Base-by-base conservation (phyloP, 768 basidiomycete species). In the Melanogaster broomeanus region DNA sequence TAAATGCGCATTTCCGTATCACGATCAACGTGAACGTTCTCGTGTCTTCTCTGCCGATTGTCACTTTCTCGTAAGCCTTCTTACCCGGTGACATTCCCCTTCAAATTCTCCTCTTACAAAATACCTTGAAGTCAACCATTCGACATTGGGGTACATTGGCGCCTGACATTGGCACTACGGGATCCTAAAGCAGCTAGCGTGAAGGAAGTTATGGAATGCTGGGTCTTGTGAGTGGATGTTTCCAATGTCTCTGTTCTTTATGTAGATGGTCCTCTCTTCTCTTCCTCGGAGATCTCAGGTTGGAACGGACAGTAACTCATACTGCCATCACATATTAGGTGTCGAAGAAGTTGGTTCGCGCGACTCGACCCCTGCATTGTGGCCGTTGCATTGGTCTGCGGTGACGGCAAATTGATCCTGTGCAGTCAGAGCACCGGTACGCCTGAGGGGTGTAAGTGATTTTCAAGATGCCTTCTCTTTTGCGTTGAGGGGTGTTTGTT, bases 41-140 rank as follows among this genome's bases (percentile, higher is more conserved):
- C 13, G n/a, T 13, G 11, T 11, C 18, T 39, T 43, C 18, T 6
- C 38, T 53, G 33, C 37, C 48, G 25, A 42, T 55, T 27, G 46
- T 57, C 41, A 45, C 49, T 47, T 37, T 28, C 18, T 28, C 50
- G 24, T 54, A 88, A n/a, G 88, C 87, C 11, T 83, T 87, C 68
- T 75, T 90, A 56, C 92, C 93, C 0, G 90, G 90, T 28, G 93
- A 94, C 59, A 89, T 94, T 28, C 82, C 81, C 11, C 76, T 90
- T 6, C 93, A 93, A 65, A 91, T 95, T 39, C 77, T 88, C 1
- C 81, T 91, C 3, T 79, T 96, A 16, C 83, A 93, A 67, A 91
- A 92, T 66, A 94, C 95, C 58, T 79, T 81, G 31, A 83, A 79
- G 59, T 88, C 88, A 12, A 88, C 90, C n/a, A 6, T 90, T 90